phyloP scores from a whole-genome alignment of 2,329 filamentous ascomycete species.

The Alternaria metachromatica region DNA sequence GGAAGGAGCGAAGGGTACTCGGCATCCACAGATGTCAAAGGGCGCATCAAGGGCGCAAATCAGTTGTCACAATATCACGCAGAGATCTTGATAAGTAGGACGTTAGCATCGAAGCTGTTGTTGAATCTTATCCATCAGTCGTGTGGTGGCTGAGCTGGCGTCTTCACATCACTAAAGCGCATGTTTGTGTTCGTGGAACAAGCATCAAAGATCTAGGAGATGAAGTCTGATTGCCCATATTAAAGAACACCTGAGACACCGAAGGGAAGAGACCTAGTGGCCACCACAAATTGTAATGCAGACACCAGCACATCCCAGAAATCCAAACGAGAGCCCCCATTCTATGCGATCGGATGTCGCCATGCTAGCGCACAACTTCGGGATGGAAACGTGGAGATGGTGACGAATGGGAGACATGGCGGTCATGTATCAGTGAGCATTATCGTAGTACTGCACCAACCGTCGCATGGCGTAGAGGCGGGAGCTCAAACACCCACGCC shows the following conservation, averaged over 20 bases:
- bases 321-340: conserved; percentile 39
- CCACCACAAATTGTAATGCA: conserved; percentile 39
- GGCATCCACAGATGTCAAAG: conserved; percentile 3
- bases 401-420: conserved; percentile 24
- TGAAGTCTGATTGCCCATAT: conserved; percentile 33
- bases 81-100: neutral
- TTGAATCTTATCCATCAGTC: neutral
- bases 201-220: conserved; percentile 9
- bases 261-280: conserved; percentile 27
- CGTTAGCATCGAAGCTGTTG: neutral
- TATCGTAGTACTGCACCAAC: conserved; percentile 31
- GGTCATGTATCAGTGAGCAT: conserved; percentile 37
- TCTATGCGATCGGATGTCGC: conserved; percentile 30
- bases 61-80: neutral
- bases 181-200: neutral
- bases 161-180: neutral
- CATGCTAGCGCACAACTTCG: conserved; percentile 35
- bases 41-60: neutral
- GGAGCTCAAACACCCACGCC: conserved; percentile 38
- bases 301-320: conserved; percentile 32
- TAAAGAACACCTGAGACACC: conserved; percentile 35
- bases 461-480: conserved; percentile 28
- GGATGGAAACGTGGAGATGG: conserved; percentile 26
- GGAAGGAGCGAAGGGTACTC: conserved; percentile 3
- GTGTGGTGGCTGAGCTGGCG: neutral